Conservation (phyloP, 208 protist species). For the Acanthamoeba culbertsoni region DNA sequence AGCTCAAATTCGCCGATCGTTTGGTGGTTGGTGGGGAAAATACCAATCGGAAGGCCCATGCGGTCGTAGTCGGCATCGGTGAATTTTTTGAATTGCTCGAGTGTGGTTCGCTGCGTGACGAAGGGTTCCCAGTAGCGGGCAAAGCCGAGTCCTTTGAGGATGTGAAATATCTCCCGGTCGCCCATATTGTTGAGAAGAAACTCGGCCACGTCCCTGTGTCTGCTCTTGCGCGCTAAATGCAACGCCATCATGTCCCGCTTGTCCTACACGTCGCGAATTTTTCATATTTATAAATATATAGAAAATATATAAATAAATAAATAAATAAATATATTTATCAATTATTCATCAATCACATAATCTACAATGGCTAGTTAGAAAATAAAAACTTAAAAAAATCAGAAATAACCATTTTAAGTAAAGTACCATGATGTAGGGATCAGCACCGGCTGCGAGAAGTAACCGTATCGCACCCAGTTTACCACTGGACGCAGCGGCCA, state of each 20-base stretch:
- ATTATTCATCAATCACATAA: too few relatives aligned
- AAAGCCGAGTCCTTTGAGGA: conserved; percentile 1
- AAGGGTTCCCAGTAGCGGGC: not conserved
- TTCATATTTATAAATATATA: too few relatives aligned
- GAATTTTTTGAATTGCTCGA: not conserved
- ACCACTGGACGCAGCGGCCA: not conserved
- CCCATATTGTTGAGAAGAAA: conserved; percentile 5
- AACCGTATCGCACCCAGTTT: not conserved
- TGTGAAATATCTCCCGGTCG: not conserved
- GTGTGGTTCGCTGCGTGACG: not conserved
- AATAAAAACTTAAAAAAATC: not conserved
- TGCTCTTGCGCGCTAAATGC: not conserved
- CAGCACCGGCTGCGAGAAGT: not conserved
- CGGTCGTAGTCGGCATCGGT: conserved; percentile 18
- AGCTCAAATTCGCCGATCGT: not conserved
- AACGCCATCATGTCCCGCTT: not conserved
- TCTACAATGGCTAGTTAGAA: too few relatives aligned
- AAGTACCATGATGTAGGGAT: not conserved
- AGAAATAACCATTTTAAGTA: not conserved
- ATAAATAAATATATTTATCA: not conserved
- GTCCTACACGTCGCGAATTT: not conserved
- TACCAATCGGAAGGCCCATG: conserved; percentile 21
- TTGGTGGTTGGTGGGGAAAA: not conserved
- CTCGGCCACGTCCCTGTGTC: not conserved
- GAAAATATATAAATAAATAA: not conserved